These are phyloP conservation scores for Penicillium bovifimosum DNA, from an alignment of 495 filamentous ascomycete genomes.

Conservation along the genomic window DNA sequence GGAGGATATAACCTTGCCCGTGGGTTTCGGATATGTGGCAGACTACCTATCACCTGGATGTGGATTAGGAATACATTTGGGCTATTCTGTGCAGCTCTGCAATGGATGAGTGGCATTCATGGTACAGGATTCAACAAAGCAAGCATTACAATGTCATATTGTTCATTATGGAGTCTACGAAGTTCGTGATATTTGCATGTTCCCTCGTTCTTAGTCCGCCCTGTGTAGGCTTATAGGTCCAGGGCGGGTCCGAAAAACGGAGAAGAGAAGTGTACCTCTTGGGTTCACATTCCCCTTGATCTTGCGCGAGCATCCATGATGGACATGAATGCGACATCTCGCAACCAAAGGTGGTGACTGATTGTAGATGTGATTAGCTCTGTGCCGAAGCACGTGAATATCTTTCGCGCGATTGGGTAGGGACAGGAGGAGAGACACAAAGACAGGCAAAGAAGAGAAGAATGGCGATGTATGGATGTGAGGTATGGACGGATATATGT, in stretches of 20 bases:
- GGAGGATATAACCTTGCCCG: conserved; percentile 14
- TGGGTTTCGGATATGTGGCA: background rate
- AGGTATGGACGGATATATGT: conserved; percentile 23
- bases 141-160: background rate
- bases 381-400: conserved; percentile 40
- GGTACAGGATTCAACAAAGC: too few species aligned
- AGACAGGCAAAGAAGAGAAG: conserved; percentile 1
- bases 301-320: conserved; percentile 35
- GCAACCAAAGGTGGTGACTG: conserved; percentile 22
- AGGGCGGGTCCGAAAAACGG: conserved; percentile 48
- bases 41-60: too few species aligned
- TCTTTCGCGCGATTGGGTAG: conserved; percentile 17
- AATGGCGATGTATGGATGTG: conserved; percentile 12
- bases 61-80: background rate
- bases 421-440: background rate
- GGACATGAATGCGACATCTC: conserved; percentile 21
- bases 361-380: conserved; percentile 35
- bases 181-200: conserved; percentile 26
- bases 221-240: conserved; percentile 42
- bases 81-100: background rate
- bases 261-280: conserved; percentile 37
- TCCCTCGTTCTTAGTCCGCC: conserved; percentile 51
- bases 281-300: conserved; percentile 38
- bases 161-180: background rate
- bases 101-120: too few species aligned